A percentile compares a stretch with the other conserved stretches of the same genome.
phyloP scores from a whole-genome alignment of 2,329 filamentous ascomycete species.

The Incumbomyces delicatus region DNA sequence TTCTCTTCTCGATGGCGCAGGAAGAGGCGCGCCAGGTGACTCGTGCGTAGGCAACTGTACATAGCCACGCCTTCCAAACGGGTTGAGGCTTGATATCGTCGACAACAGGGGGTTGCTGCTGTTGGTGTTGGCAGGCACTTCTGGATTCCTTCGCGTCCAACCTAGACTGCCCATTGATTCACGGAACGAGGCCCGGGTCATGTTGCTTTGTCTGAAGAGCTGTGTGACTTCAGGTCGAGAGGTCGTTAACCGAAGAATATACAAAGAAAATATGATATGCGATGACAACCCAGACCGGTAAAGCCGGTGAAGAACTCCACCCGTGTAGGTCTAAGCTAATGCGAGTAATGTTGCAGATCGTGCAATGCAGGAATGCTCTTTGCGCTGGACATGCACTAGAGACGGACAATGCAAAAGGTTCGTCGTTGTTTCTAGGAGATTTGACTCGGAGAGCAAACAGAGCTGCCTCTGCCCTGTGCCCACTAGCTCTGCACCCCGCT shows the following conservation, averaged over 20 bases:
- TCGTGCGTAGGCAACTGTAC: conserved; percentile 83
- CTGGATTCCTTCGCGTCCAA: conserved; percentile 77
- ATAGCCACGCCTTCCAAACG: conserved; percentile 73
- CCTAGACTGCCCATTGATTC: conserved; percentile 92
- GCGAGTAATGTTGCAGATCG: conserved; percentile 7
- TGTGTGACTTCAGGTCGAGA: background rate
- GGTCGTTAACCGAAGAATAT: too few species aligned
- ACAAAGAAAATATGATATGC: conserved; percentile 6
- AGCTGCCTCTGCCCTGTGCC: conserved; percentile 3
- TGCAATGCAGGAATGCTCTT: too few species aligned
- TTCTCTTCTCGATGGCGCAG: conserved; percentile 72
- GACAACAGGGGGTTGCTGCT: conserved; percentile 66
- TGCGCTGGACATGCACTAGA: background rate
- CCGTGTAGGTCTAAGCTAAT: conserved; percentile 2
- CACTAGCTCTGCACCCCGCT: background rate
- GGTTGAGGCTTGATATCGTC: conserved; percentile 75
- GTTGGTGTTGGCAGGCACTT: conserved; percentile 60
- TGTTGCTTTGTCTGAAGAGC: conserved; percentile 29
- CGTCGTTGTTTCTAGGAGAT: background rate
- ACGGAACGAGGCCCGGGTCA: conserved; percentile 83
- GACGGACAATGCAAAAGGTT: background rate
- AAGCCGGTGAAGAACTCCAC: background rate
- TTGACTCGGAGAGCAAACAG: conserved; percentile 1
- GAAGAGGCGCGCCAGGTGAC: conserved; percentile 70
- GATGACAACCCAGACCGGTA: background rate